Evolutionary conservation across 768 basidiomycete genomes (phyloP).

Genomic region (Boletus bicolor): DNA sequence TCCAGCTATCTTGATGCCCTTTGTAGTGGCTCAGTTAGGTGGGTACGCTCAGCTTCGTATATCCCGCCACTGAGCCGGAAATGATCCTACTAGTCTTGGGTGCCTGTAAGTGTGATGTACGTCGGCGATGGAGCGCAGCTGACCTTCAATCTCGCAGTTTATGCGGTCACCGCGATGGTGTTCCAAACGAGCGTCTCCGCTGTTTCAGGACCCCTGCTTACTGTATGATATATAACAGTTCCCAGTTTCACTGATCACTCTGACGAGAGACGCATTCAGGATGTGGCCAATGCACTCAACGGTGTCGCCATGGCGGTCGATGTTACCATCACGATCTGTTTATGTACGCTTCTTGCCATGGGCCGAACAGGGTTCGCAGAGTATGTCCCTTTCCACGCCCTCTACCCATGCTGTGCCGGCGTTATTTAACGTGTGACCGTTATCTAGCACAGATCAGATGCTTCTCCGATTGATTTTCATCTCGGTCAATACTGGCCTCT

Average conservation of each 20-base stretch:
- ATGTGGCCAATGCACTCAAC: slow-evolving; percentile 9
- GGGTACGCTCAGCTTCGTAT: background rate
- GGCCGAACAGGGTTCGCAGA: slow-evolving; percentile 25
- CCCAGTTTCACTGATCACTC: background rate
- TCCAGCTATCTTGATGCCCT: slow-evolving; percentile 15
- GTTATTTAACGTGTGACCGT: background rate
- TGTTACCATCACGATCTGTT: slow-evolving; percentile 18
- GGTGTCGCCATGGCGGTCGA: slow-evolving; percentile 17
- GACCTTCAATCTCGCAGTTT: slow-evolving; percentile 11
- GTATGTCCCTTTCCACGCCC: slow-evolving; percentile 6
- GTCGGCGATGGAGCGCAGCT: background rate
- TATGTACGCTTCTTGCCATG: slow-evolving; percentile 21
- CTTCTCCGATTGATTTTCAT: slow-evolving; percentile 25
- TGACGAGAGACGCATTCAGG: slow-evolving; percentile 13
- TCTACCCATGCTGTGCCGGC: background rate
- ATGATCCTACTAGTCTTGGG: slow-evolving; percentile 15
- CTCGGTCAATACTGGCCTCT: slow-evolving; percentile 26
- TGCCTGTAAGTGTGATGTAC: slow-evolving; percentile 5
- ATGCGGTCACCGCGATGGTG: slow-evolving; percentile 12
- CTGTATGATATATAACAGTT: slow-evolving; percentile 4
- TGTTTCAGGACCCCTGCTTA: slow-evolving; percentile 19
- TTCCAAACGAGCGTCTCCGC: slow-evolving; percentile 15
- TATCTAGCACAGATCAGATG: slow-evolving; percentile 24
- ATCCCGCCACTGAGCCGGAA: slow-evolving; percentile 1
- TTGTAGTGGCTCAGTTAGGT: slow-evolving; percentile 20